These are phyloP conservation scores for Camptophora hylomeconis DNA, from an alignment of 2,329 filamentous ascomycete genomes.

Conservation along the genomic window DNA sequence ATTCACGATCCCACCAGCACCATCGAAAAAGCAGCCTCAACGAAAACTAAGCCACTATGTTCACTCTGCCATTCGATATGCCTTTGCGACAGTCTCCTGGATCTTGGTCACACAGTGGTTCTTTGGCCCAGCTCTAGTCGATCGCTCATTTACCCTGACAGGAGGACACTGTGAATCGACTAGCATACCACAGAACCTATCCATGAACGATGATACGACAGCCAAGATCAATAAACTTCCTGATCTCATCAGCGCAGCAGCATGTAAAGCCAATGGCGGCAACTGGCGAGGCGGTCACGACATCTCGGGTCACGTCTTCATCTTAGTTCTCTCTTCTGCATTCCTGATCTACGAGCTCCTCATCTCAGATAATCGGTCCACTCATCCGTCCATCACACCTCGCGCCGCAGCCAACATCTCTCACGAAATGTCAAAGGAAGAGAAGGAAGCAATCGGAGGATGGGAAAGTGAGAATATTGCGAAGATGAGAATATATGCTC, in stretches of 20 bases:
- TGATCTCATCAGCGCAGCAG: conserved; percentile 45
- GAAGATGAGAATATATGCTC: conserved; percentile 43
- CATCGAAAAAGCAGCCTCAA: conserved; percentile 6
- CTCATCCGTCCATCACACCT: conserved; percentile 16
- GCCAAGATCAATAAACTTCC: no score
- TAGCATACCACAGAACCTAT: conserved; percentile 8
- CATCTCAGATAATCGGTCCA: conserved; percentile 44
- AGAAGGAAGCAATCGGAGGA: conserved; percentile 19
- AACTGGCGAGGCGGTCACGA: conserved; percentile 89
- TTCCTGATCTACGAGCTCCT: conserved; percentile 73
- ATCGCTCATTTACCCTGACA: conserved; percentile 76
- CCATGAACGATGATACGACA: conserved; percentile 15
- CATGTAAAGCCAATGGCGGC: conserved; percentile 73
- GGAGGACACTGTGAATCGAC: conserved; percentile 62
- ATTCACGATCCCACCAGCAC: conserved; percentile 43
- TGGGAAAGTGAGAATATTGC: conserved; percentile 29
- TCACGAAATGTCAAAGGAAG: conserved; percentile 28
- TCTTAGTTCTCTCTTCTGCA: conserved; percentile 72
- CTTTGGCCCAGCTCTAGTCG: conserved; percentile 81
- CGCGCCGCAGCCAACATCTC: conserved; percentile 35
- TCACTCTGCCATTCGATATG: conserved; percentile 56
- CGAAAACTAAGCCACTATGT: conserved; percentile 18
- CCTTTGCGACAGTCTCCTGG: conserved; percentile 64
- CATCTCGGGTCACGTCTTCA: conserved; percentile 87
- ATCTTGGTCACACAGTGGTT: conserved; percentile 88